A percentile compares a stretch with the other conserved stretches of the same genome.
Conservation (phyloP, 2,329 filamentous ascomycete species). For the Fusarium staphyleae region DNA sequence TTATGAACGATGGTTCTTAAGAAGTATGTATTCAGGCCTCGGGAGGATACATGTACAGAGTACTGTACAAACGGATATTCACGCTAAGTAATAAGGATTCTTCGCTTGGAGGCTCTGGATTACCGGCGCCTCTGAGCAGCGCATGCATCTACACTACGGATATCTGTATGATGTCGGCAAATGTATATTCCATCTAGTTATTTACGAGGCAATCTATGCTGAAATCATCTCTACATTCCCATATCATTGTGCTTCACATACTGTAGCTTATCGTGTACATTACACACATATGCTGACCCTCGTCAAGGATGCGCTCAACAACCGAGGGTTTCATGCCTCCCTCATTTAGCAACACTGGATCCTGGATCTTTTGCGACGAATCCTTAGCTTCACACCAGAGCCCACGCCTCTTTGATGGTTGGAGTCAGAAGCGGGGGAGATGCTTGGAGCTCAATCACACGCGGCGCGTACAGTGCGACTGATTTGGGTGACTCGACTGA, state of each 20-base stretch:
- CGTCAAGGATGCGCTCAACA: background rate
- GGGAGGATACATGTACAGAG: too few relatives aligned
- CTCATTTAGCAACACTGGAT: background rate
- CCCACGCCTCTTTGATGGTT: background rate
- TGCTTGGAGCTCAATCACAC: constrained; percentile 9
- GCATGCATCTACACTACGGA: too few relatives aligned
- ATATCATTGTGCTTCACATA: constrained; percentile 1
- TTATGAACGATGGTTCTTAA: background rate
- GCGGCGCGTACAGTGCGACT: constrained; percentile 31
- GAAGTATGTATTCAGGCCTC: too few relatives aligned
- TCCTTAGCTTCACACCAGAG: constrained; percentile 25
- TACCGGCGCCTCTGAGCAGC: background rate
- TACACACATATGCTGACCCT: too few relatives aligned
- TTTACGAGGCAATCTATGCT: constrained; percentile 1
- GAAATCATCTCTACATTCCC: constrained; percentile 6
- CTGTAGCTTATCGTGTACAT: background rate
- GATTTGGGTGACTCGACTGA: background rate
- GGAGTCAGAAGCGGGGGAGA: constrained; percentile 25
- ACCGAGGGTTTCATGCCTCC: background rate
- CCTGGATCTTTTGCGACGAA: constrained; percentile 9
- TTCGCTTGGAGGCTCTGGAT: background rate
- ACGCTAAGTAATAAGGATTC: too few relatives aligned
- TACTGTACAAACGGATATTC: too few relatives aligned
- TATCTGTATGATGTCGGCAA: too few relatives aligned
- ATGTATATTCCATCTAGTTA: constrained; percentile 4